A percentile compares a stretch with the other conserved stretches of the same genome.
Evolutionary conservation across 1,139 yeast species (phyloP).

Genomic region (Zygosaccharomyces sapae): DNA sequence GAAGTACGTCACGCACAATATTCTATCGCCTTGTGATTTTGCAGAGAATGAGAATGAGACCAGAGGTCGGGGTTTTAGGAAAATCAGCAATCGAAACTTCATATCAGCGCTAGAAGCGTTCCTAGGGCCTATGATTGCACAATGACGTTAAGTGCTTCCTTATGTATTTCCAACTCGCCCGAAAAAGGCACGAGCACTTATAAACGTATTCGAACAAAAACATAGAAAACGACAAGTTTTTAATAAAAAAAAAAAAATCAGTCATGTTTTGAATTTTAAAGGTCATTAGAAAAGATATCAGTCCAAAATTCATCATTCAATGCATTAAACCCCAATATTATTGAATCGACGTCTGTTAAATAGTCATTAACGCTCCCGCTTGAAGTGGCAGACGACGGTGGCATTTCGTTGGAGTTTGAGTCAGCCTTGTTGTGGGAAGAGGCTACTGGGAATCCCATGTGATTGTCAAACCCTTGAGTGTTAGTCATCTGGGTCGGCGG

Average conservation of each 20-base stretch:
- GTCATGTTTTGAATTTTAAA: conserved; percentile 8
- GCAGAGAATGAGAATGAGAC: conserved; percentile 30
- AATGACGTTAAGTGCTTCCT: conserved; percentile 6
- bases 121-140: conserved; percentile 32
- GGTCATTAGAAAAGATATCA: conserved; percentile 25
- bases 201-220: too few relatives aligned
- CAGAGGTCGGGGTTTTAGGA: conserved; percentile 33
- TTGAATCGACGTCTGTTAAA: conserved; percentile 28
- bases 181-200: too few relatives aligned
- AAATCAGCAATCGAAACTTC: conserved; percentile 32
- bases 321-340: conserved; percentile 30
- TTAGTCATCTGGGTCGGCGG: background rate
- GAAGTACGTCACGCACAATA: conserved; percentile 63
- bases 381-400: conserved; percentile 21
- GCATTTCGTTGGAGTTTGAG: conserved; percentile 8
- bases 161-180: too few relatives aligned
- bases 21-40: conserved; percentile 33
- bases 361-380: conserved; percentile 27
- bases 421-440: conserved; percentile 2
- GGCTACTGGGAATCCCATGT: background rate
- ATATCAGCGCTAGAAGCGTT: conserved; percentile 30
- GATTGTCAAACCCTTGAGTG: conserved; percentile 1
- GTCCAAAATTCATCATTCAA: conserved; percentile 35
- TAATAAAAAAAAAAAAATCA: background rate
- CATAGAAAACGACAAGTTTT: background rate